Conservation (phyloP, 441 rosid species). For the Jatropha podagrica region DNA sequence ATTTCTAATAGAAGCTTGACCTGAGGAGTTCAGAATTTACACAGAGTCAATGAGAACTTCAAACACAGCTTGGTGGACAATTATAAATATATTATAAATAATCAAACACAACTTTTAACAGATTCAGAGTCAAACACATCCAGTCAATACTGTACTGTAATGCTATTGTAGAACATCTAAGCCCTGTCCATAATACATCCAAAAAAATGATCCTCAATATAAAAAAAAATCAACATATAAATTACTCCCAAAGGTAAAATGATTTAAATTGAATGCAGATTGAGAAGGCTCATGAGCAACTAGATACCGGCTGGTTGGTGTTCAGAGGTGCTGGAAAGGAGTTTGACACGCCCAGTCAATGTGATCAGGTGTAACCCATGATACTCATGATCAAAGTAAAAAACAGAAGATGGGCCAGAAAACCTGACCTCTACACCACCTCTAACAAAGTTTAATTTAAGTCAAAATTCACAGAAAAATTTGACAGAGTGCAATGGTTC, state of each 20-base stretch:
- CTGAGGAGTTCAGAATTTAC: constrained; percentile 32
- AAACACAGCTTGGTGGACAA: background rate
- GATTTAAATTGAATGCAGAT: background rate
- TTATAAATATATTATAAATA: constrained; percentile 8
- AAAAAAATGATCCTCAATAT: background rate
- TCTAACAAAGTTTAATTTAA: background rate
- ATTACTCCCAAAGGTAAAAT: background rate
- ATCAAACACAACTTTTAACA: background rate
- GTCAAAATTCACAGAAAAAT: background rate
- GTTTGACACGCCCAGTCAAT: background rate
- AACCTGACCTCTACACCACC: background rate
- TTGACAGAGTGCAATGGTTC: background rate
- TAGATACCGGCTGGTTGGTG: background rate
- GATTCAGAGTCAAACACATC: background rate
- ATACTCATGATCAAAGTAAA: background rate
- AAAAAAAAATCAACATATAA: background rate
- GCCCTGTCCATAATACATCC: background rate
- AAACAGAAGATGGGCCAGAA: background rate
- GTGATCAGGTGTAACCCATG: background rate
- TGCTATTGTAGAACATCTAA: background rate
- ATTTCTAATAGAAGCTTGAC: constrained; percentile 91
- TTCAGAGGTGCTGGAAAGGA: background rate
- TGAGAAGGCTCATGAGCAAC: background rate
- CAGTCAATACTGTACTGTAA: background rate
- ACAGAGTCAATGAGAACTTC: background rate